Base-by-base conservation (phyloP, 2,329 filamentous ascomycete species). In the Chrysoporthe deuterocubensis region DNA sequence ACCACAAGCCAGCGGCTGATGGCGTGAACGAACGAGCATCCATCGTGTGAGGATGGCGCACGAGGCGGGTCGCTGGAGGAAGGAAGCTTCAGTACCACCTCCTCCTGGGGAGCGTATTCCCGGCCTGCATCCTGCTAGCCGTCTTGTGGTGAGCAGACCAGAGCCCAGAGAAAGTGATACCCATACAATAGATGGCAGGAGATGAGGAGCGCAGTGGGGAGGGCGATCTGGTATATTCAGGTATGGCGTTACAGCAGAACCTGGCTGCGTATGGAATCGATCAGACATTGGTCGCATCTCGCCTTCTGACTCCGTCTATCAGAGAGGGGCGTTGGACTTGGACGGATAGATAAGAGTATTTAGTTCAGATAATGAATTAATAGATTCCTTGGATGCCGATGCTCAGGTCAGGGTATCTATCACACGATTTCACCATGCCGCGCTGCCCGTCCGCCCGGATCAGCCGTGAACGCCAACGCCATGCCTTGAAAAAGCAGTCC, bases 1-100 rank as follows among this genome's bases (percentile, higher is more conserved):
- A 71, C 73, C 1, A 67, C 67, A 1, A 72, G 59, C 40, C 76
- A 78, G 65, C 71, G 76, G 40, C 58, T 77, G 14, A 71, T 72
- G 70, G 74, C 75, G 3, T 54, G 50, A 54, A 7, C 76, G 68
- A 66, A 37, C 26, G 26, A 14, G n/a, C 26, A 26, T 42, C 13
- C 54, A n/a, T 8, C 40, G 16, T 9, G 34, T 18, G 9, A 13
- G 32, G 6, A 18, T 57, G 54, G 18, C 18, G 7, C 26, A 32
- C 26, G 37, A 14, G 18, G 14, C 26, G 56, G 40, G 5, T 7
- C 9, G 16, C 26, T 21, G 46, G 21, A 16, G 7, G 16, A n/a
- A 34, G 54, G 18, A 18, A 32, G 7, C 26, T 26, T 26, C 26
- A 26, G 16, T 40, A 13, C 18, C 7, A 57, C n/a, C 16, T 18